Evolutionary conservation across 2,329 filamentous ascomycete genomes (phyloP).

Genomic region (Tolypocladium pustulatum): DNA sequence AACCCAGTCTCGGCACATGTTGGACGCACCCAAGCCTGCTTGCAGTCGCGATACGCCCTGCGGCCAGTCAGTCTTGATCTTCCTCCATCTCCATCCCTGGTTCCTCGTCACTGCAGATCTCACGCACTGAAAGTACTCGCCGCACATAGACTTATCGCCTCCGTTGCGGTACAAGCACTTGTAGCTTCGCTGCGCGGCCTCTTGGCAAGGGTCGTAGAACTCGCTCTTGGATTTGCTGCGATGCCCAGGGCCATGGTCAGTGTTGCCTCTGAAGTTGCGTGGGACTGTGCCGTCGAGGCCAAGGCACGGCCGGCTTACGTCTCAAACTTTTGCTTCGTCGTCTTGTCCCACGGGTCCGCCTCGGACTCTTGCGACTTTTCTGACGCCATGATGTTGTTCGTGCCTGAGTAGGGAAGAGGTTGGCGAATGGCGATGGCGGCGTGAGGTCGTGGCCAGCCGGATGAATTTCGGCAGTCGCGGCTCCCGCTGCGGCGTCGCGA

Average conservation of each 20-base stretch:
- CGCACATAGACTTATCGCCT: conserved; percentile 80
- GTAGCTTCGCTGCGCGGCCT: conserved; percentile 76
- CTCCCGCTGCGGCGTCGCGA: background rate
- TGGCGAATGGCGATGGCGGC: background rate
- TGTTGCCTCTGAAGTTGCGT: background rate
- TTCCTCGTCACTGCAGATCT: conserved; percentile 1
- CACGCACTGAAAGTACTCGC: conserved; percentile 87
- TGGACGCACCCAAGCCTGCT: conserved; percentile 74
- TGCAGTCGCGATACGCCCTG: conserved; percentile 89
- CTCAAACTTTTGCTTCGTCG: conserved; percentile 54
- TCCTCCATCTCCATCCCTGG: too few relatives aligned
- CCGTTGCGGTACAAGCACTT: conserved; percentile 81
- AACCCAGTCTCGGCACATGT: background rate
- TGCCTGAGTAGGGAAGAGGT: background rate
- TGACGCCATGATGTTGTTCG: background rate
- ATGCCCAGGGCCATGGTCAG: background rate
- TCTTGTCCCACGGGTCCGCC: conserved; percentile 41
- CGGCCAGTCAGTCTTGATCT: background rate
- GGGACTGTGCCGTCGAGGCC: background rate
- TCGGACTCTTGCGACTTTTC: conserved; percentile 8
- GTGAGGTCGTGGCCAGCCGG: conserved; percentile 7
- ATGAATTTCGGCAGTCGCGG: conserved; percentile 7
- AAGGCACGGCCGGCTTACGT: conserved; percentile 33
- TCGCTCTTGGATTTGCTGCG: conserved; percentile 79
- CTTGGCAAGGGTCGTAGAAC: conserved; percentile 92